phyloP scores from a whole-genome alignment of 2,329 filamentous ascomycete species.

The Monosporascus cannonballus region DNA sequence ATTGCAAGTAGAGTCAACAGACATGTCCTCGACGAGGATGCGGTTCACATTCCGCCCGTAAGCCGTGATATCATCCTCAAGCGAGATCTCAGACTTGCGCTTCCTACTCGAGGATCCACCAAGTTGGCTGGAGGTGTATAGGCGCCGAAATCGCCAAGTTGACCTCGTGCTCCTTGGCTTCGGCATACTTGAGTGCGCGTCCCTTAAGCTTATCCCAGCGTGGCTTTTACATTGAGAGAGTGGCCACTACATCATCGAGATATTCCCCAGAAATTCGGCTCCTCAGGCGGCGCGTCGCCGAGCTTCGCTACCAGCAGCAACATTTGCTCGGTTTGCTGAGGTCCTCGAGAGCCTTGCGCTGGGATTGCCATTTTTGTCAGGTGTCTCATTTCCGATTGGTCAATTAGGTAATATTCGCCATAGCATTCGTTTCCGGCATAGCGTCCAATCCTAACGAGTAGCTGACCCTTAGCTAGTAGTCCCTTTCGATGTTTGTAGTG shows the following conservation, averaged over 20 bases:
- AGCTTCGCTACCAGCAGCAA: conserved; percentile 9
- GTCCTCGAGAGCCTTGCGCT: conserved; percentile 17
- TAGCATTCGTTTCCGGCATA: neutral
- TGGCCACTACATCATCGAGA: too few species aligned
- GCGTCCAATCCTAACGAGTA: neutral
- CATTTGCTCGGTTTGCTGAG: conserved; percentile 27
- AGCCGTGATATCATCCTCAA: conserved; percentile 17
- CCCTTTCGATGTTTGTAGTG: neutral
- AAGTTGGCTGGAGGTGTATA: neutral
- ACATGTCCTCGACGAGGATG: neutral
- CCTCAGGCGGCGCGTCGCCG: neutral
- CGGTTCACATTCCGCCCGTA: conserved; percentile 17
- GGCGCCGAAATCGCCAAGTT: neutral
- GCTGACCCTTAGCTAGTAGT: neutral
- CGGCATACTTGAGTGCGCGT: neutral
- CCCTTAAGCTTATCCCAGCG: too few species aligned
- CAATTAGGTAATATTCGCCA: neutral
- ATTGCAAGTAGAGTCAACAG: conserved; percentile 5
- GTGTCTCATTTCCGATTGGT: neutral
- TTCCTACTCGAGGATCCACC: conserved; percentile 9
- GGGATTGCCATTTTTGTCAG: neutral
- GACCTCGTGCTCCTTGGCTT: neutral
- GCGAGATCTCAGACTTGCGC: conserved; percentile 12
- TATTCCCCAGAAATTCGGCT: neutral
- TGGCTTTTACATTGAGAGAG: too few species aligned